Evolutionary conservation across 768 basidiomycete species (phyloP).

Genomic region (Roridomyces roridus): DNA sequence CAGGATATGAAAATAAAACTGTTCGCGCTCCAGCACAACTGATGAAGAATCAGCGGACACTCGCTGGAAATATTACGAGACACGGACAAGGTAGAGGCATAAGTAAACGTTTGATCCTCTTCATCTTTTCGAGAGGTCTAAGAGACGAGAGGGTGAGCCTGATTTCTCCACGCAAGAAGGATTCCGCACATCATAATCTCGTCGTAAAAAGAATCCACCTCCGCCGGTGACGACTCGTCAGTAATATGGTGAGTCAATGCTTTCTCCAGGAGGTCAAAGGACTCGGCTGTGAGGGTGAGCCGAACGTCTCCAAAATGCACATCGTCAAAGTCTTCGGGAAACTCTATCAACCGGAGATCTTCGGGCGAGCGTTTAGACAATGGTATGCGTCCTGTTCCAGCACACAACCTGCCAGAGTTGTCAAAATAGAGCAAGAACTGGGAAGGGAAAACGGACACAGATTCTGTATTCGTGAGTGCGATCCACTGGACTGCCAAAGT

Average conservation of each 20-base stretch:
- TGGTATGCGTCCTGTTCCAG: constrained; percentile 43
- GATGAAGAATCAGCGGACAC: not conserved
- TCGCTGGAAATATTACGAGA: not conserved
- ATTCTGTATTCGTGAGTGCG: constrained; percentile 37
- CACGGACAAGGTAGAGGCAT: constrained; percentile 23
- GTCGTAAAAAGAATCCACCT: constrained; percentile 40
- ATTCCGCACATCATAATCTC: constrained; percentile 33
- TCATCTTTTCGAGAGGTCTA: constrained; percentile 22
- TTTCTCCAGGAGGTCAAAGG: constrained; percentile 33
- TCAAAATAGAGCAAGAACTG: not conserved
- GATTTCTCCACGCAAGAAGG: not conserved
- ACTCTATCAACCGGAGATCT: constrained; percentile 34
- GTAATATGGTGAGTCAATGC: constrained; percentile 35
- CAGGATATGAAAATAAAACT: constrained; percentile 45
- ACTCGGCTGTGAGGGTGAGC: constrained; percentile 35
- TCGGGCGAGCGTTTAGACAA: constrained; percentile 38
- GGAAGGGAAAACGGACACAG: constrained; percentile 35
- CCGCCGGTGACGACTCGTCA: constrained; percentile 14
- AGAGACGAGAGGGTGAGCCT: not conserved
- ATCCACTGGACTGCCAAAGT: constrained; percentile 35
- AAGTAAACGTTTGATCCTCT: constrained; percentile 14
- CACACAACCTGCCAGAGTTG: constrained; percentile 36
- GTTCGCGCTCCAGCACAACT: constrained; percentile 47
- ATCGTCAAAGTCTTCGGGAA: constrained; percentile 29
- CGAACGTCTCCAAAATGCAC: constrained; percentile 37